Conservation (phyloP, 805 yeast species). For the Sugiyamaella lignohabitans region DNA sequence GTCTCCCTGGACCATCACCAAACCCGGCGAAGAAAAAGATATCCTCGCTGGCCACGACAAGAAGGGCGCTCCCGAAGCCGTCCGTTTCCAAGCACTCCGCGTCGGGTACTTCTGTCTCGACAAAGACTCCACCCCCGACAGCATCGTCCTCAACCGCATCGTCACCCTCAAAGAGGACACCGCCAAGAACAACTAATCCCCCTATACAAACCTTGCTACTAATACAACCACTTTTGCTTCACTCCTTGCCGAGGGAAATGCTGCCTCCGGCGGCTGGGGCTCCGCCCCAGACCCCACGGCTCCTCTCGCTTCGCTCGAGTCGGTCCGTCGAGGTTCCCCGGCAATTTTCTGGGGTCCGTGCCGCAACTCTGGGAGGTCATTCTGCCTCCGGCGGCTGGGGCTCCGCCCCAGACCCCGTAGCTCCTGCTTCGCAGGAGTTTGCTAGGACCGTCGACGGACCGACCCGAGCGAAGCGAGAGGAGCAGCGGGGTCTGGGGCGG, state of each 20-base stretch:
- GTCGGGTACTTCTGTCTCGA: constrained; percentile 94
- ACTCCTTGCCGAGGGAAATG: no score
- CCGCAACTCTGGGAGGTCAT: no score
- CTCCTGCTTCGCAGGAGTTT: no score
- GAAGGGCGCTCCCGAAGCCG: constrained; percentile 62
- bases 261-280: not conserved
- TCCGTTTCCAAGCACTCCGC: constrained; percentile 95
- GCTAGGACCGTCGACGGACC: no score
- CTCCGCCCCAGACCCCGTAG: no score
- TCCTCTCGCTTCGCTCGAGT: no score
- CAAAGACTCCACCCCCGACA: constrained; percentile 57
- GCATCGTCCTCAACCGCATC: constrained; percentile 76
- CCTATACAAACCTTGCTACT: no score
- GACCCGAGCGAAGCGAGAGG: no score
- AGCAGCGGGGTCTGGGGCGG: no score
- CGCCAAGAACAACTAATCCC: constrained; percentile 21
- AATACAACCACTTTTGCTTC: not conserved
- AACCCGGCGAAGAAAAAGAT: constrained; percentile 36
- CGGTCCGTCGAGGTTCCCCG: no score
- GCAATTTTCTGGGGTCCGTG: no score
- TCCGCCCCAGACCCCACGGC: not conserved
- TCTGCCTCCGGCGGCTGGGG: no score
- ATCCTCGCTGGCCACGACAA: constrained; percentile 60
- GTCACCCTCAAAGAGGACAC: constrained; percentile 85
- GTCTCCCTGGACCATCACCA: constrained; percentile 67